Conservation (phyloP, 768 basidiomycete genomes). For the Astraeus odoratus region DNA sequence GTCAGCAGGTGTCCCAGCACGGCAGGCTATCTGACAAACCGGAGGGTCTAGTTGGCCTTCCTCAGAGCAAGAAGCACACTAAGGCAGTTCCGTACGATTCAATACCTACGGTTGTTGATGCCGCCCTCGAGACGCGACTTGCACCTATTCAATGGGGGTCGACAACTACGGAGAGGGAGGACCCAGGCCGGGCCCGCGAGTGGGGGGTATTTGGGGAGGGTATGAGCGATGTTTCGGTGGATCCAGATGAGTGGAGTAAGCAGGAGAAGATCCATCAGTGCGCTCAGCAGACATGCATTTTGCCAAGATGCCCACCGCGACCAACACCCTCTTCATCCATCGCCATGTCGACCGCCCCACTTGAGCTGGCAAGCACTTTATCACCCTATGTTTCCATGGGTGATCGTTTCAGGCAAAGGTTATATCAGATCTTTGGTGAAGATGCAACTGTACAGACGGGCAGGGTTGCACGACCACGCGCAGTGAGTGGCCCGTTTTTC, state of each 20-base stretch:
- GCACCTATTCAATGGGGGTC: conserved; percentile 17
- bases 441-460: conserved; percentile 17
- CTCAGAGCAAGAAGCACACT: conserved; percentile 8
- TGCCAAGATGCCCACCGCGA: not conserved
- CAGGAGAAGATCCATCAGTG: not conserved
- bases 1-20: not conserved
- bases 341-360: not conserved
- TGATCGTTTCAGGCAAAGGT: conserved; percentile 14
- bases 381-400: conserved; percentile 15
- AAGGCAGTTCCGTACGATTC: conserved; percentile 18
- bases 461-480: conserved; percentile 14
- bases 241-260: not conserved
- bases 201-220: not conserved
- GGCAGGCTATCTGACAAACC: not conserved
- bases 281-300: not conserved
- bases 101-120: conserved; percentile 12
- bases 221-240: not conserved
- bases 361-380: not conserved
- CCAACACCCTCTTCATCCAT: not conserved
- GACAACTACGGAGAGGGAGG: conserved; percentile 5
- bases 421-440: conserved; percentile 15
- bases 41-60: not conserved
- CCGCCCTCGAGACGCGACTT: conserved; percentile 16
- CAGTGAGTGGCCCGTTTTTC: conserved; percentile 9
- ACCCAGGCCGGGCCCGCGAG: not conserved